phyloP scores from a whole-genome alignment of 352 stramenopile genomes.

The Pythium chondricola region DNA sequence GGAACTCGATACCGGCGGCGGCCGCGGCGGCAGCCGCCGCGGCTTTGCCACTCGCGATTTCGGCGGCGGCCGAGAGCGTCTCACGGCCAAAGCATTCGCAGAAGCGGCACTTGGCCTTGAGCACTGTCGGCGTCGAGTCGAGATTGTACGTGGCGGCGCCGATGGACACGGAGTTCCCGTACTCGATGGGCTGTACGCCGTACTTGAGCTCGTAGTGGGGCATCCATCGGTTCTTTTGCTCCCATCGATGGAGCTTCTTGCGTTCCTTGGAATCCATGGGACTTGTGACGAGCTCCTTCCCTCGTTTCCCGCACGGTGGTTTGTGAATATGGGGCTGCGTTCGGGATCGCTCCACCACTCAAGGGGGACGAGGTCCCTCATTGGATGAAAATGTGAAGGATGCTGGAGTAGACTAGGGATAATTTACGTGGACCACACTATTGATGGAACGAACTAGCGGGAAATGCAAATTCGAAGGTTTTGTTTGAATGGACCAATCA shows the following conservation, averaged over 20 bases:
- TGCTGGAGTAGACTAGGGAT: background rate
- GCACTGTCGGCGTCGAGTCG: slow-evolving; percentile 22
- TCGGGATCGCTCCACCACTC: slow-evolving; percentile 7
- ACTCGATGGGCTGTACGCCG: slow-evolving; percentile 42
- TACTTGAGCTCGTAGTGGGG: slow-evolving; percentile 57
- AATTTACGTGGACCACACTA: slow-evolving; percentile 4
- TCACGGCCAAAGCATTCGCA: slow-evolving; percentile 51
- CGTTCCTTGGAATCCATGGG: slow-evolving; percentile 32
- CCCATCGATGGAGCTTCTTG: slow-evolving; percentile 52
- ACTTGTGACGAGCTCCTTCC: background rate
- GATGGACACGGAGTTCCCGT: slow-evolving; percentile 12
- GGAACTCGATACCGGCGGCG: slow-evolving; percentile 16
- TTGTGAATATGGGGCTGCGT: slow-evolving; percentile 2
- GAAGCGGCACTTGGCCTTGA: slow-evolving; percentile 55
- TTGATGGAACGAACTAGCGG: background rate
- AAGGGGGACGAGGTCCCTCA: slow-evolving; percentile 5
- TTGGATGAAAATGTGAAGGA: background rate
- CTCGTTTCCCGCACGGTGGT: background rate
- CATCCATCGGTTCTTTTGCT: slow-evolving; percentile 66
- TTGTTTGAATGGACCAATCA: slow-evolving; percentile 4
- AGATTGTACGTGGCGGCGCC: background rate
- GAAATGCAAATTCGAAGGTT: background rate
- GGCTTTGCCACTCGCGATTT: slow-evolving; percentile 12
- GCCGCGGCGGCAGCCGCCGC: slow-evolving; percentile 10
- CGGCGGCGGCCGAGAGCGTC: slow-evolving; percentile 9